Evolutionary conservation across 1,284 basidiomycete genomes (phyloP), one percentile per base, ranked within the genome.

Genomic region (Grifola frondosa): DNA sequence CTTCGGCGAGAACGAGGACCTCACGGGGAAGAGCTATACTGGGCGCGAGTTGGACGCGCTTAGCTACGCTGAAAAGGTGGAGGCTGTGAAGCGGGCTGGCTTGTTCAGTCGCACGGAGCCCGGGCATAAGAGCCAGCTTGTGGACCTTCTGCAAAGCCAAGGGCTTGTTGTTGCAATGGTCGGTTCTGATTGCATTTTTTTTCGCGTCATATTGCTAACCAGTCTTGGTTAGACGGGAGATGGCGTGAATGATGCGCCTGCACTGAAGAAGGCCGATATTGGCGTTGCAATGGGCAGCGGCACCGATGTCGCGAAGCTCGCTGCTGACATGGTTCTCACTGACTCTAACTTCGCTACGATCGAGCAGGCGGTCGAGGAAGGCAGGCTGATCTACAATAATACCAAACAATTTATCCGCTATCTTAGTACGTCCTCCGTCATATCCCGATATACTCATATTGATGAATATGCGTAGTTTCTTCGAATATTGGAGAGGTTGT

Each of bases 241-340:
- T 59, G 92, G 92, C 60, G 96, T 98, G 45, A 99, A 99, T 58
- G 96, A 99, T 60, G 95, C 95, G 1, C 95, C 95, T 13, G 95
- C 95, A 0, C 70, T 99, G 58, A 97, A 97, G 67, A 95, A 90
- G 74, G 96, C 96, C 13, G 95, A 98, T 59, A 97, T 99, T 57
- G 96, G 96, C 60, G 90, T 99, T 44, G 90, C 93, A n/a, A 98
- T 99, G 96, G 96, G 96, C 35, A 92, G 89, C 50, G 97, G 96
- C 37, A 99, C 96, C 0, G 97, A 99, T 62, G 97, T 99, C 21
- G 96, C 97, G 46, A 98, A 98, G 69, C 77, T 97, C 52, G 97
- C 97, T 9, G 93, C 95, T 17, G 96, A 99, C 66, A 96, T 94
- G 90, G 90, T 95, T 26, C 80, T 95, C 34, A 89, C 91, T 3